Evolutionary conservation across 495 filamentous ascomycete species (phyloP).

Genomic region (Staphylotrichum longicolle): DNA sequence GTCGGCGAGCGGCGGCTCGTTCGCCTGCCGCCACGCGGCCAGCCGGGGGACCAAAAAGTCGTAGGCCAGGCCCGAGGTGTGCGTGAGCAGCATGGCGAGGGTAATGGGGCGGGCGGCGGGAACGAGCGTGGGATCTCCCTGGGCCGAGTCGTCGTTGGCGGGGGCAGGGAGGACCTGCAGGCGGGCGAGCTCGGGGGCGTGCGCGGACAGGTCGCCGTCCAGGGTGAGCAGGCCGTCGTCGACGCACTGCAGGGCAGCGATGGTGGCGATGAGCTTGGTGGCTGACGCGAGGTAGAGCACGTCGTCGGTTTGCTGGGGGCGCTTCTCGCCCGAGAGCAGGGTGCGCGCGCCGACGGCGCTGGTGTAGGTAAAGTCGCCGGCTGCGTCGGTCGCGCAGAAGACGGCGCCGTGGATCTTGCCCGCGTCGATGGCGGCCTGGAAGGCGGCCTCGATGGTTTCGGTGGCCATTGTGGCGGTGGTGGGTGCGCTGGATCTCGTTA

Average conservation of each 20-base stretch:
- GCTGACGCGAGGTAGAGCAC: conserved; percentile 45
- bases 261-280: conserved; percentile 55
- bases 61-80: conserved; percentile 30
- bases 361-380: conserved; percentile 25
- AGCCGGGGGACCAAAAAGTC: conserved; percentile 26
- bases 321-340: conserved; percentile 40
- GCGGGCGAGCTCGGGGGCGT: conserved; percentile 43
- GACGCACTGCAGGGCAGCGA: conserved; percentile 51
- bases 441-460: conserved; percentile 23
- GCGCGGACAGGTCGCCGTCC: conserved; percentile 38
- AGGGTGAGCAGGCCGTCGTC: conserved; percentile 46
- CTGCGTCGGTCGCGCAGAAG: conserved; percentile 30
- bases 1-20: conserved; percentile 23
- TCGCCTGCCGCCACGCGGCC: conserved; percentile 19
- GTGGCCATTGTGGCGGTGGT: neutral
- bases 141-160: neutral
- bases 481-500: too few species aligned
- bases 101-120: conserved; percentile 25
- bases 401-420: conserved; percentile 32
- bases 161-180: conserved; percentile 13
- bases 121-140: neutral
- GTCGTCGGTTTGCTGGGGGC: conserved; percentile 36
- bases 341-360: conserved; percentile 32
- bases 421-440: conserved; percentile 28
- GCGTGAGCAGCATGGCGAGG: conserved; percentile 20